phyloP scores from a whole-genome alignment of 805 yeast genomes.

The Wickerhamomyces silvicola region DNA sequence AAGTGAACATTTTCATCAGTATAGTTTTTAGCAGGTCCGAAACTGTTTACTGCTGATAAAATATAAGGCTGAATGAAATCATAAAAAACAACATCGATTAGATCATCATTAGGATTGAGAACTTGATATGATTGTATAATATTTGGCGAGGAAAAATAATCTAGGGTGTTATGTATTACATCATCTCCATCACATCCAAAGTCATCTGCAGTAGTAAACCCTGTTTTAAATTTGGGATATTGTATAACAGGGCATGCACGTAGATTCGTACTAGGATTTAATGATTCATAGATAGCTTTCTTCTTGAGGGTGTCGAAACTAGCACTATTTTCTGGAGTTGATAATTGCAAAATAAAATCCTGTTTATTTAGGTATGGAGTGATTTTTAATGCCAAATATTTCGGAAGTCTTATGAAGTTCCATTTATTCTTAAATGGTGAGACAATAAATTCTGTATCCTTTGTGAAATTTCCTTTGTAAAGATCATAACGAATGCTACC shows the following conservation, averaged over 20 bases:
- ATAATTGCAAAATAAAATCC: slow-evolving; percentile 32
- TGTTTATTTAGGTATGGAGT: slow-evolving; percentile 51
- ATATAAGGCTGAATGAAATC: slow-evolving; percentile 61
- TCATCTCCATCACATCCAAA: slow-evolving; percentile 86
- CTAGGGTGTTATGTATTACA: slow-evolving; percentile 56
- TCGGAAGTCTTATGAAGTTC: slow-evolving; percentile 60
- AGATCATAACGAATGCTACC: slow-evolving; percentile 87
- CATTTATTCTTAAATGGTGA: slow-evolving; percentile 83
- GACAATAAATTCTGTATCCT: slow-evolving; percentile 72
- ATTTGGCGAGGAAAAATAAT: slow-evolving; percentile 64
- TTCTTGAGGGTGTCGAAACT: no score
- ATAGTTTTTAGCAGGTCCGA: slow-evolving; percentile 24
- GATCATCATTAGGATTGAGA: slow-evolving; percentile 21
- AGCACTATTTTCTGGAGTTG: slow-evolving; percentile 12
- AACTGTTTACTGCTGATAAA: slow-evolving; percentile 34
- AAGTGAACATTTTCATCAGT: slow-evolving; percentile 29
- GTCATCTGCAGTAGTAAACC: slow-evolving; percentile 82
- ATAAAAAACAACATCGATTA: slow-evolving; percentile 70
- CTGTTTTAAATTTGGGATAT: slow-evolving; percentile 39
- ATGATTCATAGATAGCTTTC: no score
- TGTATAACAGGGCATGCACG: slow-evolving; percentile 14
- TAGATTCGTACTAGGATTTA: no score
- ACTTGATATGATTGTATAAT: slow-evolving; percentile 53
- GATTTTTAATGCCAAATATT: slow-evolving; percentile 46
- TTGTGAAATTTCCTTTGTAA: slow-evolving; percentile 76